phyloP scores from a whole-genome alignment of 371 early-diverging fungal species.

The Mucor circinelloides region DNA sequence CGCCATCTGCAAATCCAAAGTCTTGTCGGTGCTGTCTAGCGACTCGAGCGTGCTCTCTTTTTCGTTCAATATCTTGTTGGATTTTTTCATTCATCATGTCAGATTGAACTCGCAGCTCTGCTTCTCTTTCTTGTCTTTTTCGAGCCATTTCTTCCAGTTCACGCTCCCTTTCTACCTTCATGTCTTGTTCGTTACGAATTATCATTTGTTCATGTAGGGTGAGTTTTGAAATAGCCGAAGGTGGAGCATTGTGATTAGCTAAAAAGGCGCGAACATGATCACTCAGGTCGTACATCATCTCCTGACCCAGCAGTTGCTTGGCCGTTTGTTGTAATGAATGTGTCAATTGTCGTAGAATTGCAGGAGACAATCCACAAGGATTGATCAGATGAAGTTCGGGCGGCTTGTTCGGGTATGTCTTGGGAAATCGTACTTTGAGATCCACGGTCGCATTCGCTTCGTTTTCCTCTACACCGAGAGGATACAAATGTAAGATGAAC shows the following conservation, averaged over 20 bases:
- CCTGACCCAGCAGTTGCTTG: constrained; percentile 58
- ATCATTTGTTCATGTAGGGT: constrained; percentile 67
- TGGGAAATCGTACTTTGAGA: constrained; percentile 66
- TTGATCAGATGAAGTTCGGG: constrained; percentile 67
- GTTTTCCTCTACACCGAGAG: constrained; percentile 57
- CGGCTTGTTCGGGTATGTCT: constrained; percentile 69
- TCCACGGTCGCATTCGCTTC: constrained; percentile 56
- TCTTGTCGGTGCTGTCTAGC: constrained; percentile 34
- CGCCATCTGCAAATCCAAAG: constrained; percentile 32
- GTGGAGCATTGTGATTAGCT: constrained; percentile 61
- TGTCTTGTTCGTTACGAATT: constrained; percentile 59
- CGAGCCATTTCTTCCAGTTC: constrained; percentile 45
- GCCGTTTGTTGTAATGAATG: constrained; percentile 48
- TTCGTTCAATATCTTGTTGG: constrained; percentile 55
- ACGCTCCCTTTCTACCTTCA: constrained; percentile 49
- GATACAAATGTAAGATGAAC: constrained; percentile 65
- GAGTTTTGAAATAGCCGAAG: constrained; percentile 53
- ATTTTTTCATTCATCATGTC: constrained; percentile 60
- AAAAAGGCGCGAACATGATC: constrained; percentile 66
- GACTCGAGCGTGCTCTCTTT: constrained; percentile 44
- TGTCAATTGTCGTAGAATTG: constrained; percentile 48
- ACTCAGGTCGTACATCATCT: constrained; percentile 79
- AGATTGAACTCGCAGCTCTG: constrained; percentile 53
- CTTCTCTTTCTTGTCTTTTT: constrained; percentile 44
- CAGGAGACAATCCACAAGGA: constrained; percentile 57